Percentiles rank a stretch among this genome's conserved stretches.
Conservation (phyloP, 257 asterid genomes). For the Asclepias syriaca region DNA sequence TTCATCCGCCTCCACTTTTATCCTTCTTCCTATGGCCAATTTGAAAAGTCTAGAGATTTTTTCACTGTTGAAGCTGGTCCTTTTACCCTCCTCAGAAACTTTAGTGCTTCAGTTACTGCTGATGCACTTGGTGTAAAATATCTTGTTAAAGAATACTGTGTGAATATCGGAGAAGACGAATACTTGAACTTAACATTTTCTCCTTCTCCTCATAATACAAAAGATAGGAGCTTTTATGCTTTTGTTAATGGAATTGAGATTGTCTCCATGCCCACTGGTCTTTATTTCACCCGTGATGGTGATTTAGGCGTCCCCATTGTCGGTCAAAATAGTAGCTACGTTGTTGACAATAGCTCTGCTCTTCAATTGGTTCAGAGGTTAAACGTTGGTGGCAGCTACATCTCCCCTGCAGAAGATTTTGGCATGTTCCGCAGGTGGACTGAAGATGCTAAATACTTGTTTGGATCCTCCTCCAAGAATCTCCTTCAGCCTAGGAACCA, state of each 20-base stretch:
- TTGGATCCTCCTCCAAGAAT: slow-evolving; percentile 23
- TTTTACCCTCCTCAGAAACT: too few species aligned
- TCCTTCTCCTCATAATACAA: too few species aligned
- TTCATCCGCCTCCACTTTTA: too few species aligned
- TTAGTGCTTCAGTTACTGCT: too few species aligned
- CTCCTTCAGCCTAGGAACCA: slow-evolving; percentile 20
- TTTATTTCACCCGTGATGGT: slow-evolving; percentile 42
- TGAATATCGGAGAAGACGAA: too few species aligned
- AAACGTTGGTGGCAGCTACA: slow-evolving; percentile 13
- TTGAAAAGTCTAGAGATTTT: too few species aligned
- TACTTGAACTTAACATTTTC: too few species aligned
- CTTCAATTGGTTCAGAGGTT: slow-evolving; percentile 16
- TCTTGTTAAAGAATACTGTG: too few species aligned
- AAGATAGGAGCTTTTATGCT: too few species aligned
- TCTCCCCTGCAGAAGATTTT: slow-evolving; percentile 15
- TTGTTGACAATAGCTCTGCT: slow-evolving; percentile 6
- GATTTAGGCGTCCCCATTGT: slow-evolving; percentile 24
- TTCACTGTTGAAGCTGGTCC: too few species aligned
- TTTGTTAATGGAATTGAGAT: slow-evolving; percentile 45
- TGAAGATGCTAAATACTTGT: slow-evolving; percentile 39
- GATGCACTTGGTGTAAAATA: too few species aligned
- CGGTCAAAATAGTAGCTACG: not conserved
- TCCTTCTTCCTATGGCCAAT: too few species aligned
- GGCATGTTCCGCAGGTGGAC: slow-evolving; percentile 18
- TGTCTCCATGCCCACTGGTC: slow-evolving; percentile 29